Percentiles rank a stretch among this genome's conserved stretches.
Evolutionary conservation across 2,329 filamentous ascomycete genomes (phyloP).

Genomic region (Botrytis tulipae): DNA sequence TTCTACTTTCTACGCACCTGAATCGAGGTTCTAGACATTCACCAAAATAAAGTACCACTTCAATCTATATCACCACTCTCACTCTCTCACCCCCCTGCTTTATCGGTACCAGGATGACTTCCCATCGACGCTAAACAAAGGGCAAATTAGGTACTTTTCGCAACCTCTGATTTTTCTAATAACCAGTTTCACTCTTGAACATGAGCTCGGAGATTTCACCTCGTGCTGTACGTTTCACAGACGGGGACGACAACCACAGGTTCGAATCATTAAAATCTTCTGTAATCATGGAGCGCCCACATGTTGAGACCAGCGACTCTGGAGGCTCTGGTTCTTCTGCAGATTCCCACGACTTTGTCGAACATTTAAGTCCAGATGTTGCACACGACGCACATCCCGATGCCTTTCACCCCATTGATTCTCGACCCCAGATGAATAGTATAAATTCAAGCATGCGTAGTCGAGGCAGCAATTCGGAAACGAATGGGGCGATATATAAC

Average conservation of each 20-base stretch:
- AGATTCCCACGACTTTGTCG: conserved; percentile 35
- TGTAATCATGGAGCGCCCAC: conserved; percentile 37
- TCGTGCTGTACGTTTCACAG: conserved; percentile 56
- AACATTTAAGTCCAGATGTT: conserved; percentile 26
- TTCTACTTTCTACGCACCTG: no score
- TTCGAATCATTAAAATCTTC: conserved; percentile 45
- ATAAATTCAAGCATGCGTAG: conserved; percentile 40
- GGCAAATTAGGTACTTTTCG: conserved; percentile 21
- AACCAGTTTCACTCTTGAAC: conserved; percentile 11
- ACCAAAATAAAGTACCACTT: neutral
- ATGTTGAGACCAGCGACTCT: conserved; percentile 43
- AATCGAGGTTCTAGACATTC: neutral
- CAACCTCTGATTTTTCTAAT: conserved; percentile 13
- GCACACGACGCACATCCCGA: conserved; percentile 27
- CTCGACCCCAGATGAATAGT: conserved; percentile 32
- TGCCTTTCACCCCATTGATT: conserved; percentile 30
- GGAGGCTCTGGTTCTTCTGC: conserved; percentile 39
- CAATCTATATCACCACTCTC: neutral
- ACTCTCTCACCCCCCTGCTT: conserved; percentile 1
- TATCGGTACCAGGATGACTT: conserved; percentile 15
- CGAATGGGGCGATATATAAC: conserved; percentile 27
- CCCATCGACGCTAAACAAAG: conserved; percentile 24
- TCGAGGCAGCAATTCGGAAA: conserved; percentile 44
- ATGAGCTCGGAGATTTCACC: conserved; percentile 50
- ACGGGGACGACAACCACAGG: conserved; percentile 48